Base-by-base conservation (phyloP, 805 yeast species). In the Blastobotrys terrestris region DNA sequence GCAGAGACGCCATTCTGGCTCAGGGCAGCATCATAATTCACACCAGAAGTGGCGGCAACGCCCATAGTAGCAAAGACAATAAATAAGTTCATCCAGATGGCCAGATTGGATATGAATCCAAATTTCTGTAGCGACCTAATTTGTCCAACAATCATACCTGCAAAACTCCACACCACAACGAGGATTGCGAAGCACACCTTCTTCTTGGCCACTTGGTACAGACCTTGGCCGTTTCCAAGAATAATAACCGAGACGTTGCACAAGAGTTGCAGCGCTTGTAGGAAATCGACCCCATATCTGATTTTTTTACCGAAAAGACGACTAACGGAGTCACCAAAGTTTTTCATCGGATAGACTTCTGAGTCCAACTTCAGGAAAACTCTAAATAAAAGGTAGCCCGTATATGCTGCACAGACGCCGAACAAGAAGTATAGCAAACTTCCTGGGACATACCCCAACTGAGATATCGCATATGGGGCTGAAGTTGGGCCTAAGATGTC, bases 71-170 rank as follows among this genome's bases (percentile, higher is more conserved):
- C 67, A 50, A 75, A 64, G 56, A 72, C 67, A 41, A 73, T 65
- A n/a, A 71, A 69, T 54, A 75, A 65, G 62, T 73, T 75, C 72
- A 72, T 69, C 75, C 76, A 75, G 49, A 75, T 72, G n/a, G 78
- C 76, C 13, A 67, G 52, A 62, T 73, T 73, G 41, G 79, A 77
- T 40, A 74, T 54, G 57, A 67, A 69, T 4, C 76, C 74, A 52
- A 74, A 70, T 47, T 63, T 62, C 44, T 68, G 69, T 42, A 76
- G 60, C 11, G 74, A 63, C 31, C 69, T 64, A 52, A 76, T 69
- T 57, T 71, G 77, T 15, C 77, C 75, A 11, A 74, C 61, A 42
- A 72, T 60, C 72, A 73, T 69, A 48, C 78, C 77, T 39, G 71
- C 67, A 40, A 74, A 51, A 21, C 72, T 72, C 76, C 77, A 75